Evolutionary conservation across 805 yeast species (phyloP), one percentile per base, ranked within the genome.

Genomic region (Saccharomycopsis sp.): DNA sequence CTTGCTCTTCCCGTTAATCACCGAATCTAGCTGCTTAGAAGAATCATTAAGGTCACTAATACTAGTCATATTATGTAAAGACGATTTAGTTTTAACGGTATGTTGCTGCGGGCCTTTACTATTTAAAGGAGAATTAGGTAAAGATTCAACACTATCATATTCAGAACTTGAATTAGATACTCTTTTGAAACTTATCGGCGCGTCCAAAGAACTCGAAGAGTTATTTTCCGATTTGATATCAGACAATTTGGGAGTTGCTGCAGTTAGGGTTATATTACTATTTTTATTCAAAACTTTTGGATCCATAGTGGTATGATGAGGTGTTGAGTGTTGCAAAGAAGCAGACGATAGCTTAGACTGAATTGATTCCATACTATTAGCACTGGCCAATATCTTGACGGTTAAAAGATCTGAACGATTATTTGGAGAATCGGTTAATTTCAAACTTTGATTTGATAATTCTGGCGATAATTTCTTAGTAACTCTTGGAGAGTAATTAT

Each of bases 141-240:
- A 41, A 4, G 43, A 36, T 4, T 50, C 53, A 26, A 40, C 16
- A n/a, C 45, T 39, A 27, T 43, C 57, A 35, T 50, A 51, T 21
- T 59, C 55, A 9, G 58, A 51, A 40, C 56, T 53, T 23, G 56
- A 40, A 44, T 59, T 56, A 0, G 71, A 65, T 2, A 67, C 69
- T 38, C 72, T 58, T 22, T 65, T 67, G 51, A 68, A 64, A 44
- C 61, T 63, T 17, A 67, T 63, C 6, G 71, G 69, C 21, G 65
- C 68, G 50, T 67, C 70, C 22, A 66, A 48, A 2, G 67, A 57
- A 42, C 56, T 40, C 27, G 16, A 24, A 9, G 33, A 28, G 19
- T 35, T 24, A 29, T 44, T 47, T 3, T 23, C 14, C 5, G 24
- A n/a, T 23, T 39, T 32, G 26, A 43, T 39, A 17, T 42, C 43